Percentiles rank a stretch among this genome's conserved stretches.
phyloP scores from a whole-genome alignment of 2,329 filamentous ascomycete species.

The Exutisphaerella laricina region DNA sequence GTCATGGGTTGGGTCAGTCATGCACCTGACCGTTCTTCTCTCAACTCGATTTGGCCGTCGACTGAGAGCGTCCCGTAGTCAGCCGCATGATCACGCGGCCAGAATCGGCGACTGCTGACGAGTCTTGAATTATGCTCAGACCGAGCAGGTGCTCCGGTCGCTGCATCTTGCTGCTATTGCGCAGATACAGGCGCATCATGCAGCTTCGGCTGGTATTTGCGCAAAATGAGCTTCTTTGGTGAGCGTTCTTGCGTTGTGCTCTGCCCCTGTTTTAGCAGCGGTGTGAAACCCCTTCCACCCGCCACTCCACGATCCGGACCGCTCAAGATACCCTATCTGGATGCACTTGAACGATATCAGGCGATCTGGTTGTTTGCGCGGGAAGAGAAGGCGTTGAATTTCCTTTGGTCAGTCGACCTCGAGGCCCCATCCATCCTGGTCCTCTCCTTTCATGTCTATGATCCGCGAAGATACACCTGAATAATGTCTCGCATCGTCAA shows the following conservation, averaged over 20 bases:
- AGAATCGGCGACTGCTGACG: conserved; percentile 25
- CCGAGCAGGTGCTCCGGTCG: conserved; percentile 22
- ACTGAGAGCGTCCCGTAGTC: conserved; percentile 39
- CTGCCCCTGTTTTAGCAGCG: conserved; percentile 27
- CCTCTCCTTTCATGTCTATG: conserved; percentile 37
- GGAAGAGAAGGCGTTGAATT: conserved; percentile 29
- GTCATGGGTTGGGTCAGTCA: conserved; percentile 34
- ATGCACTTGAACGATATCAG: conserved; percentile 18
- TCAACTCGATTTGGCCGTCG: conserved; percentile 28
- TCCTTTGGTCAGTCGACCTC: conserved; percentile 28
- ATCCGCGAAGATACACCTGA: conserved; percentile 33
- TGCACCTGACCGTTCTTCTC: conserved; percentile 40
- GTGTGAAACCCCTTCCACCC: conserved; percentile 23
- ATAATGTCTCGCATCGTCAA: conserved; percentile 31
- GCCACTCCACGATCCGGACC: conserved; percentile 17
- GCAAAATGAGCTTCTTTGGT: conserved; percentile 33
- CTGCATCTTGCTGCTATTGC: conserved; percentile 23
- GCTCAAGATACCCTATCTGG: conserved; percentile 21
- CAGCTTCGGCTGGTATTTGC: conserved; percentile 33
- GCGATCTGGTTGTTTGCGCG: conserved; percentile 21
- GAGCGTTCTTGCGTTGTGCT: conserved; percentile 34
- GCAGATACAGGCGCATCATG: conserved; percentile 37
- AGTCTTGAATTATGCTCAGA: conserved; percentile 35
- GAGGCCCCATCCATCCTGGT: conserved; percentile 40
- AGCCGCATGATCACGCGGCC: conserved; percentile 27